A percentile compares a stretch with the other conserved stretches of the same genome.
phyloP scores from a whole-genome alignment of 306 rosid genomes.

The Cucurbita moschata region DNA sequence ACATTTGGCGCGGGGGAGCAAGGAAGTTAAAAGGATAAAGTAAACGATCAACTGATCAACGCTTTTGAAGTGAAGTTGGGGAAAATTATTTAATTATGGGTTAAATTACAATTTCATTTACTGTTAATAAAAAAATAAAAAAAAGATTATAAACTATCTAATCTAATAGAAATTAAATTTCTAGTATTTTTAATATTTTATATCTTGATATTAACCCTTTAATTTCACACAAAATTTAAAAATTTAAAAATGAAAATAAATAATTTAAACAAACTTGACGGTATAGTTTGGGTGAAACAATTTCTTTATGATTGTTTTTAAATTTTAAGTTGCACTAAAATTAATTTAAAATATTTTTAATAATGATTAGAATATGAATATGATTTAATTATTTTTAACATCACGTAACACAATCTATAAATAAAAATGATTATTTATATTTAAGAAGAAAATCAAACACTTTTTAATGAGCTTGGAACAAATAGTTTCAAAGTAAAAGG shows the following conservation, averaged over 20 bases:
- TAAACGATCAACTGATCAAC: background rate
- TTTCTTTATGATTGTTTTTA: no score
- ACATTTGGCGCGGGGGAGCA: conserved; percentile 1
- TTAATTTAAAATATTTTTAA: no score
- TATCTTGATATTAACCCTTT: no score
- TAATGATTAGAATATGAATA: background rate
- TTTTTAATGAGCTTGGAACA: background rate
- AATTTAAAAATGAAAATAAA: no score
- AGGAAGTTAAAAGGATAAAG: background rate
- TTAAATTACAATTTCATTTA: background rate
- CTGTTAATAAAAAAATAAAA: no score
- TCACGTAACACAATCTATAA: background rate
- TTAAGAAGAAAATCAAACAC: background rate
- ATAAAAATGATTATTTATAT: background rate
- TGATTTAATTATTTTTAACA: background rate
- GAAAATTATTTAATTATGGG: background rate
- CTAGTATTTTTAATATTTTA: no score
- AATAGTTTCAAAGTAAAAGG: background rate
- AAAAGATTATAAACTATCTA: no score
- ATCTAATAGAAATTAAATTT: no score
- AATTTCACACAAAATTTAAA: no score
- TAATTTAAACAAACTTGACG: background rate
- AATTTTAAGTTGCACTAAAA: no score
- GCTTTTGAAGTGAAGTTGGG: background rate
- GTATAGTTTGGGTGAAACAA: no score